These are phyloP conservation scores for Nothophytophthora sp. DNA, from an alignment of 352 stramenopile species.

Conservation along the genomic window DNA sequence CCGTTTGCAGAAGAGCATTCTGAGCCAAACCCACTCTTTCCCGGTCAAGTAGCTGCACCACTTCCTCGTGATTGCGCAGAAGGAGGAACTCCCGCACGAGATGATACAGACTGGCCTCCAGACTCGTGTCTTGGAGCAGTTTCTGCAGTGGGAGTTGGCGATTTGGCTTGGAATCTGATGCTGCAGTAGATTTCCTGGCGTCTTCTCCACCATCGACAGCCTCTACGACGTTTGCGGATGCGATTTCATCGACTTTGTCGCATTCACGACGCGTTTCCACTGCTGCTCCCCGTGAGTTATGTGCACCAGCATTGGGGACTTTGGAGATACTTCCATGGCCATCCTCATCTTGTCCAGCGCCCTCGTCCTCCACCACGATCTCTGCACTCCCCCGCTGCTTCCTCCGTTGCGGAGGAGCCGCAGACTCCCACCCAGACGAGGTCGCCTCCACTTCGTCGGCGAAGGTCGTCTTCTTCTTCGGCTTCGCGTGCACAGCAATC, in stretches of 20 bases:
- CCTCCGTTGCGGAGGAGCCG: slow-evolving; percentile 11
- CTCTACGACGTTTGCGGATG: slow-evolving; percentile 21
- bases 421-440: slow-evolving; percentile 9
- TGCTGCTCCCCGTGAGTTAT: background rate
- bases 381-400: slow-evolving; percentile 21
- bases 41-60: slow-evolving; percentile 45
- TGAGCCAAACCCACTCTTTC: slow-evolving; percentile 29
- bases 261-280: slow-evolving; percentile 1
- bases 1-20: slow-evolving; percentile 6
- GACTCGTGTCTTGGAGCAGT: background rate
- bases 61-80: slow-evolving; percentile 34
- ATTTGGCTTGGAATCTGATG: background rate
- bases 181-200: background rate
- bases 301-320: background rate
- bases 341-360: slow-evolving; percentile 15
- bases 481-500: background rate
- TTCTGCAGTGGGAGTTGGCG: slow-evolving; percentile 1
- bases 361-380: slow-evolving; percentile 24
- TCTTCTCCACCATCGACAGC: background rate
- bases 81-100: slow-evolving; percentile 69
- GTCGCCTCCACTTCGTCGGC: slow-evolving; percentile 10
- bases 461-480: slow-evolving; percentile 12
- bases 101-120: slow-evolving; percentile 41
- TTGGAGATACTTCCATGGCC: slow-evolving; percentile 2
- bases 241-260: slow-evolving; percentile 36